Conservation (phyloP, 2,329 filamentous ascomycete genomes). For the Plenodomus lindquistii region DNA sequence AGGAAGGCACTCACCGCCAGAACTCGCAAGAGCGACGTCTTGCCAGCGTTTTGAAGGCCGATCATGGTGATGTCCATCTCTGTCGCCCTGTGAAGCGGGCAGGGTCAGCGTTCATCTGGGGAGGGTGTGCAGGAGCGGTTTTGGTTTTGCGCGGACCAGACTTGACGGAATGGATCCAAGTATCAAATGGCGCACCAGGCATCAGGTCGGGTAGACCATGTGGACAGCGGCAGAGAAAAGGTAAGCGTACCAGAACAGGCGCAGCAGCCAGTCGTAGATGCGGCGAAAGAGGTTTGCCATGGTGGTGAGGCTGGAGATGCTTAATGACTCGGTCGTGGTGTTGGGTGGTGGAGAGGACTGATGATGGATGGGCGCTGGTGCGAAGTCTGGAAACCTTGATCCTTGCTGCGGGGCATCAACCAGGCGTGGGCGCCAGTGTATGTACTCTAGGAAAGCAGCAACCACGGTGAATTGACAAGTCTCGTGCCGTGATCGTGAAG, state of each 20-base stretch:
- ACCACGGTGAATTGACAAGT: constrained; percentile 29
- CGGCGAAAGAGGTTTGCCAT: constrained; percentile 93
- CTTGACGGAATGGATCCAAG: constrained; percentile 18
- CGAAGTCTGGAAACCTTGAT: constrained; percentile 39
- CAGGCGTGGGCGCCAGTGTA: constrained; percentile 26
- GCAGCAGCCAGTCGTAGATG: constrained; percentile 97
- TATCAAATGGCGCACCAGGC: constrained; percentile 37
- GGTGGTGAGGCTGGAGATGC: constrained; percentile 14
- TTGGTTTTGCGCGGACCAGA: constrained; percentile 23
- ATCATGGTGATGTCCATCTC: constrained; percentile 99
- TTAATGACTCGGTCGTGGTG: constrained; percentile 42
- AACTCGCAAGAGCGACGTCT: constrained; percentile 91
- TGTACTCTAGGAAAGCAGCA: constrained; percentile 25
- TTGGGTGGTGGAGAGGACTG: constrained; percentile 26
- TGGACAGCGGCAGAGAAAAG: constrained; percentile 11
- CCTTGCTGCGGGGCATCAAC: constrained; percentile 42
- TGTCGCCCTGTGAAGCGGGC: constrained; percentile 70
- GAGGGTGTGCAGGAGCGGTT: constrained; percentile 8
- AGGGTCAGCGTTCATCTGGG: constrained; percentile 24
- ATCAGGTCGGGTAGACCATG: constrained; percentile 18
- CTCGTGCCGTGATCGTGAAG: constrained; percentile 10
- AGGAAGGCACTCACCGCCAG: constrained; percentile 75
- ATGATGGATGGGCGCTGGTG: constrained; percentile 33
- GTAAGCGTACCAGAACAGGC: constrained; percentile 85
- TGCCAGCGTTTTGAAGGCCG: constrained; percentile 95